phyloP scores from a whole-genome alignment of 2,329 filamentous ascomycete species.

The Aspergillus nomiae region DNA sequence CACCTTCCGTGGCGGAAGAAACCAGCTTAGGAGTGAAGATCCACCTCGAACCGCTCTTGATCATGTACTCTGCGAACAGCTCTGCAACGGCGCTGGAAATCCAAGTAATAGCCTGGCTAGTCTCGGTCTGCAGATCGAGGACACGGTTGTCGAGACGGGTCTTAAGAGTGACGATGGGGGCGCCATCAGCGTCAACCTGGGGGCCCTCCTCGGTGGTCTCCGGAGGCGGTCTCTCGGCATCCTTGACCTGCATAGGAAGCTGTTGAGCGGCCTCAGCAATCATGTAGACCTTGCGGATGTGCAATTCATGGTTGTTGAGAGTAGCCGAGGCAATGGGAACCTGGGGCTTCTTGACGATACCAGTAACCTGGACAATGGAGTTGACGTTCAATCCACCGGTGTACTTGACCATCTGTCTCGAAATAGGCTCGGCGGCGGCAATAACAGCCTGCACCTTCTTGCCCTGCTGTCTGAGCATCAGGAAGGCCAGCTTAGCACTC shows the following conservation, averaged over 20 bases:
- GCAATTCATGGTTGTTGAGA: slow-evolving; percentile 79
- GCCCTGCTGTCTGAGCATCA: slow-evolving; percentile 78
- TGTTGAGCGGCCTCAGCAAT: slow-evolving; percentile 65
- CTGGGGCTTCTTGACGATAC: slow-evolving; percentile 74
- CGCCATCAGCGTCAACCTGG: slow-evolving; percentile 53
- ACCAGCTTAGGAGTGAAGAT: slow-evolving; percentile 91
- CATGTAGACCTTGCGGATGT: slow-evolving; percentile 82
- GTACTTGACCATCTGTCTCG: slow-evolving; percentile 94
- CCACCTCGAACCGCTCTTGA: slow-evolving; percentile 72
- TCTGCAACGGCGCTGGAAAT: slow-evolving; percentile 67
- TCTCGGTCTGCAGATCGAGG: slow-evolving; percentile 87
- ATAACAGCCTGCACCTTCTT: slow-evolving; percentile 82
- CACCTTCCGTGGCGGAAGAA: slow-evolving; percentile 88
- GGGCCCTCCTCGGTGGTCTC: slow-evolving; percentile 48
- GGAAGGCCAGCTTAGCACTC: slow-evolving; percentile 86
- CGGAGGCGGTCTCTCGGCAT: slow-evolving; percentile 52
- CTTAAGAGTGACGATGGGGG: slow-evolving; percentile 75
- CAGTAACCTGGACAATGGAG: slow-evolving; percentile 81
- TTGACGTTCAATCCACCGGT: slow-evolving; percentile 73
- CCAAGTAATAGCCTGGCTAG: slow-evolving; percentile 84
- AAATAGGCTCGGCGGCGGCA: slow-evolving; percentile 64
- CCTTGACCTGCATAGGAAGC: slow-evolving; percentile 62
- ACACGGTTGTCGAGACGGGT: slow-evolving; percentile 89
- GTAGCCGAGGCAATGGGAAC: slow-evolving; percentile 87
- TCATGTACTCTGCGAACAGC: slow-evolving; percentile 78